phyloP scores from a whole-genome alignment of 2,329 filamentous ascomycete genomes.

The Fusarium sp. region DNA sequence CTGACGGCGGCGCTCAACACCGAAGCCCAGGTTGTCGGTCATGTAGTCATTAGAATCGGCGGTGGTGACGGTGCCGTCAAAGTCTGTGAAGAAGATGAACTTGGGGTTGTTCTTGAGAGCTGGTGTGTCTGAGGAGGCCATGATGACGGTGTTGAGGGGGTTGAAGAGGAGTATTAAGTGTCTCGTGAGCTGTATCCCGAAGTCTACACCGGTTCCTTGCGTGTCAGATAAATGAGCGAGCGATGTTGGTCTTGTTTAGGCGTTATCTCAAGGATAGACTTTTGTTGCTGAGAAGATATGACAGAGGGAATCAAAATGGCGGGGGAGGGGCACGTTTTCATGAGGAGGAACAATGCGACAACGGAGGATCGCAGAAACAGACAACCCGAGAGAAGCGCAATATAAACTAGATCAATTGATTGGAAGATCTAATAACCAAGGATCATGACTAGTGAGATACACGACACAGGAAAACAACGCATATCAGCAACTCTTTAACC shows the following conservation, averaged over 20 bases:
- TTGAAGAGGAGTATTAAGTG: neutral
- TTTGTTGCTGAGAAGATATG: conserved; percentile 28
- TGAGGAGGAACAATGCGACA: conserved; percentile 28
- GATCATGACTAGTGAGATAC: conserved; percentile 31
- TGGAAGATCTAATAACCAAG: conserved; percentile 24
- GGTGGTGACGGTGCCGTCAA: conserved; percentile 93
- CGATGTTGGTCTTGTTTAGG: neutral
- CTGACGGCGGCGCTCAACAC: conserved; percentile 74
- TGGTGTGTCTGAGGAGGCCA: conserved; percentile 63
- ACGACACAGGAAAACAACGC: conserved; percentile 36
- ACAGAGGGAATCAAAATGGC: conserved; percentile 33
- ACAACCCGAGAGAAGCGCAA: conserved; percentile 21
- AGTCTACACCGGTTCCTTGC: neutral
- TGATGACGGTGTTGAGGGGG: conserved; percentile 39
- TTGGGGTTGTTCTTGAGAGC: conserved; percentile 78
- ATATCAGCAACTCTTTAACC: conserved; percentile 26
- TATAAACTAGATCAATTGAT: conserved; percentile 31
- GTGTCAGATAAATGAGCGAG: neutral
- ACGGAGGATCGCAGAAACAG: conserved; percentile 29
- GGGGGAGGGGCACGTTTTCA: conserved; percentile 44
- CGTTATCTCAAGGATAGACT: conserved; percentile 10
- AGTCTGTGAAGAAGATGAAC: conserved; percentile 99
- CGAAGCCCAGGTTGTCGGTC: conserved; percentile 94
- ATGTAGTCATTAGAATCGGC: conserved; percentile 75
- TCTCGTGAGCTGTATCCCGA: neutral